Percentiles rank a stretch among this genome's conserved stretches.
phyloP scores from a whole-genome alignment of 2,329 filamentous ascomycete genomes.

The Acrocalymma vagum region DNA sequence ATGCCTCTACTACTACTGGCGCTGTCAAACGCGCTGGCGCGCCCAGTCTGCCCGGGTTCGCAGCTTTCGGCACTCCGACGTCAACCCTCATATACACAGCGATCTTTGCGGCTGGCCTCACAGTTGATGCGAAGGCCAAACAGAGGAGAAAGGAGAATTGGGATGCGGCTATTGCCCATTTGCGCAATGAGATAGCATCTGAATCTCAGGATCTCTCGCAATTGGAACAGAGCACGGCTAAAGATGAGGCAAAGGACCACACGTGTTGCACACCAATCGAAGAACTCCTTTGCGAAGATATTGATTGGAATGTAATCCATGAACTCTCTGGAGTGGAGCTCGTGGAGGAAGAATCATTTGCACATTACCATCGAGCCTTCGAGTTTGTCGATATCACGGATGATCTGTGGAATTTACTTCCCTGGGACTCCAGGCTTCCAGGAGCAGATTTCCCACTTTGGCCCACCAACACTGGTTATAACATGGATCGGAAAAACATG shows the following conservation, averaged over 20 bases:
- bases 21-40: slow-evolving; percentile 62
- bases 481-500: slow-evolving; percentile 39
- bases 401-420: slow-evolving; percentile 35
- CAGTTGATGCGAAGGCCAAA: slow-evolving; percentile 69
- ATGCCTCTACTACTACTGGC: slow-evolving; percentile 59
- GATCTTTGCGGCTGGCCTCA: slow-evolving; percentile 70
- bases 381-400: slow-evolving; percentile 21
- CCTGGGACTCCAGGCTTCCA: slow-evolving; percentile 37
- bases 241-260: slow-evolving; percentile 3
- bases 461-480: slow-evolving; percentile 51
- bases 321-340: slow-evolving; percentile 34
- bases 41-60: slow-evolving; percentile 58
- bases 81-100: slow-evolving; percentile 73
- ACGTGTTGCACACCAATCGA: no score
- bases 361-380: no score
- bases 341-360: slow-evolving; percentile 28
- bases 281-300: slow-evolving; percentile 18
- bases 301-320: slow-evolving; percentile 31
- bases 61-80: slow-evolving; percentile 63
- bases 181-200: slow-evolving; percentile 48
- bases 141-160: slow-evolving; percentile 66
- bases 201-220: slow-evolving; percentile 51
- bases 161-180: slow-evolving; percentile 67
- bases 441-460: slow-evolving; percentile 37
- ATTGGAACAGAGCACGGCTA: slow-evolving; percentile 32